These are phyloP conservation scores for Picea glauca DNA, from an alignment of 75 land plant genomes.

Conservation along the genomic window DNA sequence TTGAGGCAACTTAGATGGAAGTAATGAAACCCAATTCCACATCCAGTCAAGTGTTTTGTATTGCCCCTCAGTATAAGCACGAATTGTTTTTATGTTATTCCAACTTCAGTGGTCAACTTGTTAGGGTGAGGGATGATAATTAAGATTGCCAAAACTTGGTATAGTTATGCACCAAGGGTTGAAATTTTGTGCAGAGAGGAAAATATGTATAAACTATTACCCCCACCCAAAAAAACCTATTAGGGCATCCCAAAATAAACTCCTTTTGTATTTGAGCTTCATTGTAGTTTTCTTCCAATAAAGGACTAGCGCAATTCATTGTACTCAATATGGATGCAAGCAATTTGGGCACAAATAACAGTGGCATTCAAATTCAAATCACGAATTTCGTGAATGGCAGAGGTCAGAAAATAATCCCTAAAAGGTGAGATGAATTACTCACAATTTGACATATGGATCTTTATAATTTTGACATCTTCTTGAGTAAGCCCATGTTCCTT, in stretches of 20 bases:
- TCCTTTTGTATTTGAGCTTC: not conserved
- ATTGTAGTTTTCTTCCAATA: not conserved
- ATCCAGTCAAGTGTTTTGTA: not conserved
- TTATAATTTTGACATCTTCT: conserved; percentile 76
- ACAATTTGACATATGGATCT: conserved; percentile 67
- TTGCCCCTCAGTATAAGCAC: not conserved
- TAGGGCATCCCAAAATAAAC: too few species aligned
- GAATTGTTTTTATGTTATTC: not conserved
- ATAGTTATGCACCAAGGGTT: not conserved
- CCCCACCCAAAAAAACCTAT: too few species aligned
- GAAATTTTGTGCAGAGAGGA: not conserved
- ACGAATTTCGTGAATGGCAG: too few species aligned
- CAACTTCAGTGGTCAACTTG: not conserved
- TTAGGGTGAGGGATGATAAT: not conserved
- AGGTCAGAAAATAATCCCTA: not conserved
- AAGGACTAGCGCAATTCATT: not conserved
- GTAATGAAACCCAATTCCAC: not conserved
- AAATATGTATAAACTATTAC: not conserved
- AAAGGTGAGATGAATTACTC: not conserved
- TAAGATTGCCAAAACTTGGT: not conserved
- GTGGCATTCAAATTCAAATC: not conserved
- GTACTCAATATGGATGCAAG: not conserved
- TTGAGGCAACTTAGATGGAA: not conserved
- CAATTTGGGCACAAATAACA: not conserved
- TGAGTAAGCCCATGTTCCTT: conserved; percentile 60